Base-by-base conservation (phyloP, 2,329 filamentous ascomycete species). In the Aspergillus ustus region DNA sequence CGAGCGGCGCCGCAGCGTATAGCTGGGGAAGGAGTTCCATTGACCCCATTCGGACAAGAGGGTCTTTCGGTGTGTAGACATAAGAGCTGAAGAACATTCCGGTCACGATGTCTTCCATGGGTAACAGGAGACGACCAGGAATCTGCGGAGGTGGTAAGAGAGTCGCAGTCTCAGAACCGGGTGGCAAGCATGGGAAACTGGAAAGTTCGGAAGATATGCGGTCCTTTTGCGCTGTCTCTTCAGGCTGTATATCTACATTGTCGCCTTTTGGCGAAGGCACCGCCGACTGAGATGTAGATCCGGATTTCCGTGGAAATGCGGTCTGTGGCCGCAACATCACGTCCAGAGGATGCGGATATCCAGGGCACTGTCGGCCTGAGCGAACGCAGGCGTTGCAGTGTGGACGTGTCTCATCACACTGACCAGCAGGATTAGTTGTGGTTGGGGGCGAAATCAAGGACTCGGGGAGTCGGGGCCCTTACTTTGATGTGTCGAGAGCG, bases 321-420 rank as follows among this genome's bases (percentile, higher is more conserved):
- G 64, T 70, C 15, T 69, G 67, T 13, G 70, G 67, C 29, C 72
- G 64, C 13, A 73, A 57, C 54, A 72, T 66, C 17, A 73, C 46
- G 64, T 74, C 72, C 22, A 74, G 66, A 11, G 70, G 71, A 50
- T 73, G 66, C 8, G 60, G 62, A 55, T 73, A 74, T 6, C 72
- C 72, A 0, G 72, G 72, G 58, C 72, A 74, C 34, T 61, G 45
- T 6, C 72, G 68, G 28, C 68, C 67, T 40, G 71, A 70, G 51
- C 70, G 67, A 19, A 66, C 56, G 60, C 72, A 74, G 37, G 70
- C 69, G 51, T 56, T 68, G 59, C 72, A 74, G 37, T 70, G 64
- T 19, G 72, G 72, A 25, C 70, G 70, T 17, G 70, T 62, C 60
- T 73, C 72, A 66, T 74, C 72, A 52, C 72, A 74, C 72, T 73